Evolutionary conservation across 129 eudicot species (phyloP).

Genomic region (Dittrichia graveolens): DNA sequence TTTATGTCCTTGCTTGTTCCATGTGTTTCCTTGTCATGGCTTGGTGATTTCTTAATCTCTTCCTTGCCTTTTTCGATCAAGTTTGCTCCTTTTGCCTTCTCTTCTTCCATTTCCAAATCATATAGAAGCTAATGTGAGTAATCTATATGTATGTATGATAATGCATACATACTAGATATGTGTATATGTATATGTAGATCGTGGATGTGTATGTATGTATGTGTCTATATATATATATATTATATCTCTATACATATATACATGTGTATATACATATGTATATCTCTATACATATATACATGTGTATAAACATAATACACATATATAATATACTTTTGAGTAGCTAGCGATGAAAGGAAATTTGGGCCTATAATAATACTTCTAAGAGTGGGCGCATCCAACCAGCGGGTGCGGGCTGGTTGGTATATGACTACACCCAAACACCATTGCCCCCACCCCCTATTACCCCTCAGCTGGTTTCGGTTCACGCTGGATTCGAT

Average conservation of each 20-base stretch:
- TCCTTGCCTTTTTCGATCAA: constrained; percentile 50
- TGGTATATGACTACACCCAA: no score
- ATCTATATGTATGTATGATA: not conserved
- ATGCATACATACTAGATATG: not conserved
- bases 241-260: not conserved
- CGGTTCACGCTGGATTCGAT: no score
- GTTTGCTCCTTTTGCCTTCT: constrained; percentile 46
- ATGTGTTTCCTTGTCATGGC: constrained; percentile 80
- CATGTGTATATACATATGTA: not conserved
- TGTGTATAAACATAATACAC: not conserved
- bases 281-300: not conserved
- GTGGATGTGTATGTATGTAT: not conserved
- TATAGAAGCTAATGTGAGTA: not conserved
- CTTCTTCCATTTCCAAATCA: constrained; percentile 27
- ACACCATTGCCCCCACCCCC: no score
- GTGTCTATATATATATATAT: not conserved
- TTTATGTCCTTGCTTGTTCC: constrained; percentile 79
- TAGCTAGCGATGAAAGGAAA: constrained; percentile 6
- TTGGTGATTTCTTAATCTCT: constrained; percentile 34
- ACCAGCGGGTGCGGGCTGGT: no score
- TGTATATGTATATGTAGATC: not conserved
- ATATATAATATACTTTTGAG: not conserved
- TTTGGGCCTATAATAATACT: not conserved
- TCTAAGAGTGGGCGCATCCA: no score
- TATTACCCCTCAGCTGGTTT: no score